Percentiles rank a stretch among this genome's conserved stretches.
Evolutionary conservation across 495 filamentous ascomycete genomes (phyloP).

Genomic region (Aspergillus indologenus): DNA sequence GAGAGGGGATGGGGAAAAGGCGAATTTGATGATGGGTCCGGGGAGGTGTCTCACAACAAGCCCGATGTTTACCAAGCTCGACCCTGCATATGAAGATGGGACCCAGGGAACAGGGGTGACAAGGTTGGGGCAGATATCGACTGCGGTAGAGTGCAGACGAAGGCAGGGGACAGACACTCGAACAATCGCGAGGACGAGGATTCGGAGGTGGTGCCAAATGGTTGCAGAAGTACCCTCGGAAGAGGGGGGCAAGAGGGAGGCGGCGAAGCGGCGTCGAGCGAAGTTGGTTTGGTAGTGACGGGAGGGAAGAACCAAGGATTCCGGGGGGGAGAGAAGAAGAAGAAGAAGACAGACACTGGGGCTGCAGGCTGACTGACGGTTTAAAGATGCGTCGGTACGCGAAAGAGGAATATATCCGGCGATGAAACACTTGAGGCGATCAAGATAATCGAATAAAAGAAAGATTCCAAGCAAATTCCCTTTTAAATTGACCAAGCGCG

Average conservation of each 20-base stretch:
- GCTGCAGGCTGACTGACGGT: conserved; percentile 20
- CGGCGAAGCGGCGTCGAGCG: neutral
- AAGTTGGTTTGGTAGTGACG: conserved; percentile 1
- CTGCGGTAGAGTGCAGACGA: conserved; percentile 3
- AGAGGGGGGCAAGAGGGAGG: conserved; percentile 10
- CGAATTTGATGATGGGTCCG: neutral
- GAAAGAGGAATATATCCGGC: conserved; percentile 16
- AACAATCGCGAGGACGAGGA: conserved; percentile 10
- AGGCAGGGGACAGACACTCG: conserved; percentile 6
- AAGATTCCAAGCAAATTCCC: conserved; percentile 21
- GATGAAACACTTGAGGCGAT: conserved; percentile 6
- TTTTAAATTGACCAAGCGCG: conserved; percentile 28
- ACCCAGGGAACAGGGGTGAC: conserved; percentile 9
- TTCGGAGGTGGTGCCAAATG: conserved; percentile 5
- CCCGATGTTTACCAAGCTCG: conserved; percentile 15
- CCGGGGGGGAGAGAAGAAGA: conserved; percentile 2
- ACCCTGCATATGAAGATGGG: conserved; percentile 23
- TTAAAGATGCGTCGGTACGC: conserved; percentile 21
- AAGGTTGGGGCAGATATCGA: neutral
- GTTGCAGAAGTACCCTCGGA: neutral
- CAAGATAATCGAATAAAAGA: conserved; percentile 11
- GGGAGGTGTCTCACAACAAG: conserved; percentile 17
- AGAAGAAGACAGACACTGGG: conserved; percentile 11
- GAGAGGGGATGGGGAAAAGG: neutral
- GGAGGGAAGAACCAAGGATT: conserved; percentile 9